Base-by-base conservation (phyloP, 1,139 yeast genomes). In the Debaryomyces fabryi region DNA sequence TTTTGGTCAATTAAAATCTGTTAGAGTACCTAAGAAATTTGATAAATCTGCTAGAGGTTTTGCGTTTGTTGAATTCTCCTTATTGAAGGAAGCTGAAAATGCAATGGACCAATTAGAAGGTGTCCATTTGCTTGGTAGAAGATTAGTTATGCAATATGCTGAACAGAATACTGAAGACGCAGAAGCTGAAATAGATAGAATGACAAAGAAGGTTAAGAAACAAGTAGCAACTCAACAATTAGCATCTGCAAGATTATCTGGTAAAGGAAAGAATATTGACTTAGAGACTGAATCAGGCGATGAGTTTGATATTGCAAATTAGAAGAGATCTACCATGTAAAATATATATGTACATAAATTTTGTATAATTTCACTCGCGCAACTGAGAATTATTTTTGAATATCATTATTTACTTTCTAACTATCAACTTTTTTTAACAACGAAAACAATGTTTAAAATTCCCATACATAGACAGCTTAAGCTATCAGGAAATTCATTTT, bases 31-130 rank as follows among this genome's bases (percentile, higher is more conserved):
- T 25, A 88, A 88, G 80, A 95, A 95, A 67, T 91, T 92, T 74
- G 96, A 93, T 76, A 88, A 87, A 65, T 82, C 92, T 32, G 96
- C 97, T 13, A 83, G 99, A 66, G 99, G 99, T 64, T 93, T 93
- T 74, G 99, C 99, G 0, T 93, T 93, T 67, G 97, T 95, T 42
- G 99, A 93, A 68, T 95, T 88, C 62, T 76, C 87, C 16, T 75
- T 95, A 41, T 79, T 90, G 37, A 89, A 91, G 67, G 99, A 93
- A 68, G 98, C 99, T 1, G 96, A 88, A 64, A 84, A 78, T 63
- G 99, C 98, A n/a, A 88, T 93, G 92, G 85, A 85, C 58, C 95
- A 92, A 64, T 79, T 93, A 56, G 88, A 86, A 66, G 99, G 99
- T 52, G 97, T 95, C 2, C 99, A 93, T 79, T 86, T 93, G 69